These are phyloP conservation scores for Ustilago xerochloae DNA, from an alignment of 1,284 basidiomycete species.

Conservation along the genomic window DNA sequence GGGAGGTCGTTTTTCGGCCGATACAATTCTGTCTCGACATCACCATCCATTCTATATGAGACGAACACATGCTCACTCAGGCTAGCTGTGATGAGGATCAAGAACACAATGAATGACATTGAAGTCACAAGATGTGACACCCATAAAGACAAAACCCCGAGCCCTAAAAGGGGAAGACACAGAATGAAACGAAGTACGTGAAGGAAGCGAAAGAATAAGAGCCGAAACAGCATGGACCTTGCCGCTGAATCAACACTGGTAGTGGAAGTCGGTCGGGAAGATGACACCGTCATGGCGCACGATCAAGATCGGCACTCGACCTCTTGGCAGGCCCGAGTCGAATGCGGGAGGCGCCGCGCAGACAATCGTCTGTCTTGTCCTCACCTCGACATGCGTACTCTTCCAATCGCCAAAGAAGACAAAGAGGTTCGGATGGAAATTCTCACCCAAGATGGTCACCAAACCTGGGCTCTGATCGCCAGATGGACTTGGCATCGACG, in stretches of 20 bases:
- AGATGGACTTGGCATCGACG: conserved; percentile 28
- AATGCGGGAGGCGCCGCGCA: conserved; percentile 63
- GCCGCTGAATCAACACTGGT: conserved; percentile 35
- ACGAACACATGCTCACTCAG: not conserved
- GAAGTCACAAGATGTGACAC: not conserved
- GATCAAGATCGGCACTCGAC: conserved; percentile 79
- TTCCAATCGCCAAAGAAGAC: conserved; percentile 90
- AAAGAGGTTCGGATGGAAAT: conserved; percentile 83
- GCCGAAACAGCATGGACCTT: not conserved
- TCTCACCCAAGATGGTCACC: conserved; percentile 88
- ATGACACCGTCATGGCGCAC: conserved; percentile 89
- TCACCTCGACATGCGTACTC: conserved; percentile 84
- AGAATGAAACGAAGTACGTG: not conserved
- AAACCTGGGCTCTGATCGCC: conserved; percentile 72
- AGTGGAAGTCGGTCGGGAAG: conserved; percentile 76
- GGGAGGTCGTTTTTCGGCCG: not conserved
- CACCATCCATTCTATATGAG: not conserved
- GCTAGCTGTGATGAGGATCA: not conserved
- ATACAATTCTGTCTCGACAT: not conserved
- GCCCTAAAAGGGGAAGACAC: conserved; percentile 6
- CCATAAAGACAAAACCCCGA: not conserved
- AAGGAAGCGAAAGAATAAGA: too few relatives aligned
- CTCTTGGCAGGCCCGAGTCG: conserved; percentile 45
- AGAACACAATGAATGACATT: not conserved
- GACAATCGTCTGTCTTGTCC: conserved; percentile 81